Conservation (phyloP, 192 early-diverging fungal genomes). For the Umbelopsis isabellina region DNA sequence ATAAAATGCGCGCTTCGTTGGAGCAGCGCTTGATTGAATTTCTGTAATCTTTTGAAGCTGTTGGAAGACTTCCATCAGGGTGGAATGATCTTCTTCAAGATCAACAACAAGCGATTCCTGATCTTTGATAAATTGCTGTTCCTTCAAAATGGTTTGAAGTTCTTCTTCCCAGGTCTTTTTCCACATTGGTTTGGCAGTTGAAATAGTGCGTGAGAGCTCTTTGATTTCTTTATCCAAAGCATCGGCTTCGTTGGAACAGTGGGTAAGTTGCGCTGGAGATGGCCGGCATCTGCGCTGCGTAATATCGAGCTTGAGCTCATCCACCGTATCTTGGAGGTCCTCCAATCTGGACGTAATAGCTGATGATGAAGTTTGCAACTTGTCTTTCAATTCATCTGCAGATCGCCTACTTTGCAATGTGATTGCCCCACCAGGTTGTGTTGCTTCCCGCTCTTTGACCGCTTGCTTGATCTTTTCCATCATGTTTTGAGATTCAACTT, state of each 20-base stretch:
- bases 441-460: conserved; percentile 3
- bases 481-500: conserved; percentile 37
- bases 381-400: conserved; percentile 57
- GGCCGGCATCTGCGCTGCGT: conserved; percentile 69
- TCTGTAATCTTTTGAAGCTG: conserved; percentile 66
- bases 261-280: conserved; percentile 52
- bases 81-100: conserved; percentile 65
- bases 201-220: conserved; percentile 61
- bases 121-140: conserved; percentile 81
- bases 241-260: conserved; percentile 55
- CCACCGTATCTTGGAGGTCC: conserved; percentile 67
- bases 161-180: conserved; percentile 86
- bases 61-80: conserved; percentile 58
- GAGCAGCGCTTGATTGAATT: conserved; percentile 52
- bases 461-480: conserved; percentile 25
- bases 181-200: conserved; percentile 69
- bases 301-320: conserved; percentile 76
- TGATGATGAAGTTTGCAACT: conserved; percentile 50
- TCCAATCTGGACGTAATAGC: conserved; percentile 54
- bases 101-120: conserved; percentile 72
- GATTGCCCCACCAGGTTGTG: not conserved
- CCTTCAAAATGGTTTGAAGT: conserved; percentile 77
- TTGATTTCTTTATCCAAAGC: conserved; percentile 54
- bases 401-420: conserved; percentile 29
- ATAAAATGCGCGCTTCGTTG: conserved; percentile 49